These are phyloP conservation scores for Henckelia pumila DNA, from an alignment of 257 asterid species.

Conservation along the genomic window DNA sequence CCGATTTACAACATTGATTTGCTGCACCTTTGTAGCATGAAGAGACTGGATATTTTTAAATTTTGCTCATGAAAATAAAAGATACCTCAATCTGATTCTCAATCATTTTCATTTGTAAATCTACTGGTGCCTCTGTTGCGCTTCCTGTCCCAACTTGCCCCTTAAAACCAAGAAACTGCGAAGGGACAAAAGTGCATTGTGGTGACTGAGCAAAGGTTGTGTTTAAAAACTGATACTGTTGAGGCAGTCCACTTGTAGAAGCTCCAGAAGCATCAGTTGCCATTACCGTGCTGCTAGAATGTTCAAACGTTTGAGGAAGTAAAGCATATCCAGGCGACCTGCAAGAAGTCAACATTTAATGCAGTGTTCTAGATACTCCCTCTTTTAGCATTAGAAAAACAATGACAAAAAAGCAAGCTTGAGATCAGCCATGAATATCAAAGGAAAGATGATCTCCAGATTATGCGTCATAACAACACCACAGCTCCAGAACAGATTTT, in stretches of 20 bases:
- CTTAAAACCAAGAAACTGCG: slow-evolving; percentile 26
- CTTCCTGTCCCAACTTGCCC: slow-evolving; percentile 24
- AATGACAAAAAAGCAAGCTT: background rate
- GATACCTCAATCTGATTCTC: slow-evolving; percentile 57
- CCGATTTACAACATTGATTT: background rate
- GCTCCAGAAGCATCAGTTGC: slow-evolving; percentile 31
- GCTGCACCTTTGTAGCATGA: background rate
- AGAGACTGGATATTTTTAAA: slow-evolving; percentile 1
- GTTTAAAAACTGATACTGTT: slow-evolving; percentile 24
- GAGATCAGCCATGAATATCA: background rate
- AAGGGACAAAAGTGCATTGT: slow-evolving; percentile 25
- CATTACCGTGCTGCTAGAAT: slow-evolving; percentile 27
- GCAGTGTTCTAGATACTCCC: background rate
- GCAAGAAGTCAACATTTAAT: slow-evolving; percentile 23
- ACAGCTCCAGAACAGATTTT: background rate
- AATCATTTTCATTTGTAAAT: slow-evolving; percentile 38
- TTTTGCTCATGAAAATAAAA: background rate
- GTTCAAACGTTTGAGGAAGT: slow-evolving; percentile 39
- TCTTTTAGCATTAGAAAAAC: background rate
- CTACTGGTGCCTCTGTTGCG: slow-evolving; percentile 32
- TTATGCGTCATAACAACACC: background rate
- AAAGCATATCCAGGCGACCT: slow-evolving; percentile 41
- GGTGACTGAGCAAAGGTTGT: slow-evolving; percentile 27
- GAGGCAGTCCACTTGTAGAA: slow-evolving; percentile 33
- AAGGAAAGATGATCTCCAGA: background rate